Evolutionary conservation across 2,329 filamentous ascomycete genomes (phyloP).

Genomic region (Balansia obtecta): DNA sequence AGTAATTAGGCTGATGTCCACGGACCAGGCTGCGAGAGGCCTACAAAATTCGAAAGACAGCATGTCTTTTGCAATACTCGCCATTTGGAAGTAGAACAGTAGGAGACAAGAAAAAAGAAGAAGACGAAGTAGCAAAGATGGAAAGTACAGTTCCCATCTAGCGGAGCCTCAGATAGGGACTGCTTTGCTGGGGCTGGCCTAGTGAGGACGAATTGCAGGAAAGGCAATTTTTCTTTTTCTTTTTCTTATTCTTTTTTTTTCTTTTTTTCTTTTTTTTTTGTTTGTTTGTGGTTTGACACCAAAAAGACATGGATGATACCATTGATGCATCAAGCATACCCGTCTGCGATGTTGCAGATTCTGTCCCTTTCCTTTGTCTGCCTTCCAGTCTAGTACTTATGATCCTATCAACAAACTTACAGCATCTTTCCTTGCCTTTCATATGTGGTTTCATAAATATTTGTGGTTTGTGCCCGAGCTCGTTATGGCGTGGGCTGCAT

Average conservation of each 20-base stretch:
- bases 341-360: conserved; percentile 15
- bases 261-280: too few species aligned
- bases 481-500: not conserved
- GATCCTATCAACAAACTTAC: not conserved
- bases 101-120: not conserved
- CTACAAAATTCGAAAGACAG: not conserved
- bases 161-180: too few species aligned
- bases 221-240: too few species aligned
- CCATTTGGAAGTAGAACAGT: not conserved
- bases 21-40: not conserved
- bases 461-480: not conserved
- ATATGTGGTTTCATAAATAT: not conserved
- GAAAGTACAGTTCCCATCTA: too few species aligned
- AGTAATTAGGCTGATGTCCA: not conserved
- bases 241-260: too few species aligned
- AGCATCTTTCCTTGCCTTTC: not conserved
- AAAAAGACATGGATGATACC: conserved; percentile 29
- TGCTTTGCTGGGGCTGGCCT: too few species aligned
- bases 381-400: conserved; percentile 6
- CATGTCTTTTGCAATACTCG: not conserved
- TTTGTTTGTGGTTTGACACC: conserved; percentile 19
- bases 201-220: not conserved
- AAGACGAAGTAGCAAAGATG: not conserved
- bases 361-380: conserved; percentile 11
- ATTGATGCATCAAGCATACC: conserved; percentile 25